Evolutionary conservation across 768 basidiomycete species (phyloP), one percentile per base, ranked within the genome.

Genomic region (Tylopilus felleus): DNA sequence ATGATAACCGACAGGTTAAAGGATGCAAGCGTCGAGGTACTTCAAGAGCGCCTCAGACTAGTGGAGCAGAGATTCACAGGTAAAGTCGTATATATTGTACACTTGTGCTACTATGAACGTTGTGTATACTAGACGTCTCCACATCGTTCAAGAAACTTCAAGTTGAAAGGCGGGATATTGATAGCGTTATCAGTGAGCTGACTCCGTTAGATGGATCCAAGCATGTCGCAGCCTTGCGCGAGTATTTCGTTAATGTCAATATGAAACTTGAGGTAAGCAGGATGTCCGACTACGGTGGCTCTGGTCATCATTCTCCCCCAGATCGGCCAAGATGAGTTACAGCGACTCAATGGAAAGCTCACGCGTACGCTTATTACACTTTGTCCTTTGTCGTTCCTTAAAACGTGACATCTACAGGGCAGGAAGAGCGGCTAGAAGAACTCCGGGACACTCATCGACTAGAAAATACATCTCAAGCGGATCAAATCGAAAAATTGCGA

Each of bases 401-500:
- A 59, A 33, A 55, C 49, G 27, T 63, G 46, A 21, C 40, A 47
- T 47, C 13, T 48, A 38, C 60, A 96, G 93, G 84, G 14, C 92
- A 96, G 73, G 91, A 91, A 51, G 84, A 83, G 48, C 87, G 87
- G 8, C 77, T 93, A 12, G 87, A 90, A 59, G 93, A 97, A 66
- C 74, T 98, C 0, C 84, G 84, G 33, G 90, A 93, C 58, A 90
- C 83, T 8, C 94, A 96, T 65, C 80, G 77, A 14, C 75, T 90
- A 9, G 93, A 96, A 71, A 82, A 82, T 13, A 69, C 78, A n/a
- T 94, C 93, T 14, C 89, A 88, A 57, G 82, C 80, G 4, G 81
- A 86, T 38, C 84, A 88, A 57, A 83, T 93, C 41, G 83, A 86
- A 58, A 79, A 79, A 36, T 75, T 97, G 36, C 81, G 79, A 36